Evolutionary conservation across 2,329 filamentous ascomycete genomes (phyloP), one percentile per base, ranked within the genome.

Genomic region (Colletotrichum cereale): DNA sequence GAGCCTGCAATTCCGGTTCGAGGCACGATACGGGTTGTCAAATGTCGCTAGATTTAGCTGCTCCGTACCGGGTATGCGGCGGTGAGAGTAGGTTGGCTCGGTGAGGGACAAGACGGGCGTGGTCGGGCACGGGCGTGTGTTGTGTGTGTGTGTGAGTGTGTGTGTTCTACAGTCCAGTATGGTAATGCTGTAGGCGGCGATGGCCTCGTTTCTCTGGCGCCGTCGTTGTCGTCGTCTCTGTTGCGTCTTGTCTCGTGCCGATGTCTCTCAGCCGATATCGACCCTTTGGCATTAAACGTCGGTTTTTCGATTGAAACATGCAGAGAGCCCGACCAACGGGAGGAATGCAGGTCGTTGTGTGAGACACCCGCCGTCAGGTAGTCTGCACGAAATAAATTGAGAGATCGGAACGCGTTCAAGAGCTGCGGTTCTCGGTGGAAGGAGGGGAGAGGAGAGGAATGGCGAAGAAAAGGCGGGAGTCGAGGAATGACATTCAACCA

Each of bases 1-100:
- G 26, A 47, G 56, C 52, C 57, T 71, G 58, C 38, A 68, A 71
- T 71, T 63, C 68, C 68, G 68, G 63, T 68, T 50, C n/a, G 65
- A 50, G 67, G 53, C 50, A 48, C 50, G 60, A 38, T 60, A 57
- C 68, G 68, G 60, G 31, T 56, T 40, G 64, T 62, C 42, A 52
- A 60, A 62, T 52, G 56, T 62, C 50, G 34, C 58, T 50, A 70
- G 38, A 6, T 36, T 11, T 6, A 24, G 21, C 31, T 50, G 42
- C 21, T 36, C 12, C 44, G 29, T 48, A 8, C 24, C 11, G 21
- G n/a, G 42, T 18, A 21, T 18, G 58, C 26, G 14, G 24, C 60
- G 60, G 60, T 40, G 44, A 62, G 47, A 40, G 24, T 53, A 7
- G 58, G 31, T 53, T 12, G 58, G 31, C 29, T 61, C 44, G 60